Evolutionary conservation across 2,329 filamentous ascomycete genomes (phyloP).

Genomic region (Chrysosporium keratinophilum): DNA sequence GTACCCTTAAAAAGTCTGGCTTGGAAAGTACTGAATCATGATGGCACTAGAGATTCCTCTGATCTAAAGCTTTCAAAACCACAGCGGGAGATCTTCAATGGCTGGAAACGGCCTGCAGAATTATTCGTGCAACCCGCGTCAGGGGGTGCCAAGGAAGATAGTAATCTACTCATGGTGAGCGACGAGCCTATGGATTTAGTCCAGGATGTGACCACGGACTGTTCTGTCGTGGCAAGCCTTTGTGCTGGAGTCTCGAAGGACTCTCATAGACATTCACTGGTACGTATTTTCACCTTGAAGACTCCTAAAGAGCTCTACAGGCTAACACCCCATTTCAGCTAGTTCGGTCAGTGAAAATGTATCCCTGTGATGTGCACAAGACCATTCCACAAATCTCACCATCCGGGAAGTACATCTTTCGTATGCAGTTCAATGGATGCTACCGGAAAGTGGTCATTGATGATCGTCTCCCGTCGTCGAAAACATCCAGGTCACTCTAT

Average conservation of each 20-base stretch:
- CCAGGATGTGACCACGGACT: slow-evolving; percentile 91
- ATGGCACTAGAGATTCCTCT: slow-evolving; percentile 51
- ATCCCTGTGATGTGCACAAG: slow-evolving; percentile 57
- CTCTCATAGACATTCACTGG: slow-evolving; percentile 57
- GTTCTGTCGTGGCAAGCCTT: slow-evolving; percentile 90
- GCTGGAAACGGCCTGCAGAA: slow-evolving; percentile 70
- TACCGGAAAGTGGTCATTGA: slow-evolving; percentile 81
- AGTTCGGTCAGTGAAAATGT: slow-evolving; percentile 62
- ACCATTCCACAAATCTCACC: slow-evolving; percentile 54
- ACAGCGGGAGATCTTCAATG: slow-evolving; percentile 66
- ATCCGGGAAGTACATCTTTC: slow-evolving; percentile 82
- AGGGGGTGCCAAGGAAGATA: slow-evolving; percentile 15
- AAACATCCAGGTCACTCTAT: slow-evolving; percentile 64
- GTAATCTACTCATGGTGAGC: slow-evolving; percentile 47
- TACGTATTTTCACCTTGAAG: slow-evolving; percentile 29
- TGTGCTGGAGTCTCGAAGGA: slow-evolving; percentile 67
- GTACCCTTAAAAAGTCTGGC: slow-evolving; percentile 4
- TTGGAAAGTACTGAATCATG: slow-evolving; percentile 16
- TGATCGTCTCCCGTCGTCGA: slow-evolving; percentile 70
- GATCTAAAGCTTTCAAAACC: slow-evolving; percentile 61
- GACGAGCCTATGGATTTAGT: slow-evolving; percentile 64
- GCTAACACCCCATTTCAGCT: slow-evolving; percentile 2
- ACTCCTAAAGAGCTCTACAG: background rate
- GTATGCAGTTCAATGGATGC: slow-evolving; percentile 93
- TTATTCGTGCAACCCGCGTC: slow-evolving; percentile 41